Evolutionary conservation across 1,139 yeast genomes (phyloP).

Genomic region (Kurtzmaniella quercitrusa): DNA sequence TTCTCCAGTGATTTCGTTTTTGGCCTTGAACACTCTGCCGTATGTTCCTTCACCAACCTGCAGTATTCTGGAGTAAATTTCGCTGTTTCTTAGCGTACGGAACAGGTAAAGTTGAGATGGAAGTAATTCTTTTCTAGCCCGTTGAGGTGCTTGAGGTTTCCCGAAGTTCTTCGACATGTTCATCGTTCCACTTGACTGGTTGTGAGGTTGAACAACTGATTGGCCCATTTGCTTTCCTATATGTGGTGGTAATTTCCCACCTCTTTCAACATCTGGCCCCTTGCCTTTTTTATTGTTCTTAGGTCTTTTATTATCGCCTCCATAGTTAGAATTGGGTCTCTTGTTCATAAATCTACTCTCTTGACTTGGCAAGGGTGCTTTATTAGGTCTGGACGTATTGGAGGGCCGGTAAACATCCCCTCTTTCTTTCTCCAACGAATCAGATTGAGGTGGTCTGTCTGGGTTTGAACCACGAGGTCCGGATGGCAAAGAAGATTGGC

Average conservation of each 20-base stretch:
- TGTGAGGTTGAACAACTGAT: background rate
- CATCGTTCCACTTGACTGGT: no score
- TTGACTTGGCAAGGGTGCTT: background rate
- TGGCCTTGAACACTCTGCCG: constrained; percentile 53
- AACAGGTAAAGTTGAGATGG: constrained; percentile 34
- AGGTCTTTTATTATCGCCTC: background rate
- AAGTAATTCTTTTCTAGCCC: constrained; percentile 6
- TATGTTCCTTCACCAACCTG: constrained; percentile 52
- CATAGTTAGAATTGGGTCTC: background rate
- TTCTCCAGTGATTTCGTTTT: constrained; percentile 60
- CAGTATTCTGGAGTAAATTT: constrained; percentile 35
- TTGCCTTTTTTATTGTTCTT: background rate
- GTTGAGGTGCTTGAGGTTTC: background rate
- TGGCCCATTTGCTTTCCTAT: constrained; percentile 3
- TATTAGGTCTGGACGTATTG: background rate
- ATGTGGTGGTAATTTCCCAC: constrained; percentile 3
- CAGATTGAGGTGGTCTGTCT: background rate
- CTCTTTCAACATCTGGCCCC: background rate
- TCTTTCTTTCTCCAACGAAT: background rate
- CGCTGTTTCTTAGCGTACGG: constrained; percentile 21
- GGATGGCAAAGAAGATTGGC: background rate
- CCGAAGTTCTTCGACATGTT: background rate
- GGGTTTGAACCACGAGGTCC: background rate
- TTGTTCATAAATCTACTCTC: background rate
- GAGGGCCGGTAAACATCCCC: background rate